Evolutionary conservation across 768 basidiomycete genomes (phyloP).

Genomic region (Termitomyces sp.): DNA sequence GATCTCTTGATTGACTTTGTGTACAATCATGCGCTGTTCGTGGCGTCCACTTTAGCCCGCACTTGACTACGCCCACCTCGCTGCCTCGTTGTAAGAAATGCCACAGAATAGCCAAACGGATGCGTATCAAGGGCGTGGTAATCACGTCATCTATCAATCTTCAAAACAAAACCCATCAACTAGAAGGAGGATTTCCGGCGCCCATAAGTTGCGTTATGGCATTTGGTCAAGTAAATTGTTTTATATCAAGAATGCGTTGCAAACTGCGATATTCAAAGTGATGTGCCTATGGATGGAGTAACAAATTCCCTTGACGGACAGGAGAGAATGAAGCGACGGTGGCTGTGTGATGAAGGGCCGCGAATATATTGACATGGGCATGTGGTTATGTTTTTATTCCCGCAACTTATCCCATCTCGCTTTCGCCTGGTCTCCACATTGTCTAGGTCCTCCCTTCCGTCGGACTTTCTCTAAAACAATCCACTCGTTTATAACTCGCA

Average conservation of each 20-base stretch:
- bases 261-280: not conserved
- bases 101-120: not conserved
- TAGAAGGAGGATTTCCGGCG: not conserved
- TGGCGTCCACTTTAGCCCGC: not conserved
- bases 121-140: not conserved
- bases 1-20: not conserved
- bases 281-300: not conserved
- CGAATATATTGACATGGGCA: conserved; percentile 2
- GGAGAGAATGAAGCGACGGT: not conserved
- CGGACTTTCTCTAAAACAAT: conserved; percentile 8
- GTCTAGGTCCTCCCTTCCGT: not conserved
- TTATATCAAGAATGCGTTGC: not conserved
- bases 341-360: conserved; percentile 9
- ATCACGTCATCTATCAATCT: not conserved
- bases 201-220: not conserved
- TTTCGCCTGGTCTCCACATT: not conserved
- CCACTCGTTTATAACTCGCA: conserved; percentile 5
- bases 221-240: not conserved
- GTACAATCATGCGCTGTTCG: not conserved
- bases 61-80: not conserved
- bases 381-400: conserved; percentile 10
- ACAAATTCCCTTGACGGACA: not conserved
- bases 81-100: not conserved
- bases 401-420: not conserved
- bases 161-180: not conserved